A percentile compares a stretch with the other conserved stretches of the same genome.
Evolutionary conservation across 2,329 filamentous ascomycete species (phyloP).

Genomic region (Xylaria sp.): DNA sequence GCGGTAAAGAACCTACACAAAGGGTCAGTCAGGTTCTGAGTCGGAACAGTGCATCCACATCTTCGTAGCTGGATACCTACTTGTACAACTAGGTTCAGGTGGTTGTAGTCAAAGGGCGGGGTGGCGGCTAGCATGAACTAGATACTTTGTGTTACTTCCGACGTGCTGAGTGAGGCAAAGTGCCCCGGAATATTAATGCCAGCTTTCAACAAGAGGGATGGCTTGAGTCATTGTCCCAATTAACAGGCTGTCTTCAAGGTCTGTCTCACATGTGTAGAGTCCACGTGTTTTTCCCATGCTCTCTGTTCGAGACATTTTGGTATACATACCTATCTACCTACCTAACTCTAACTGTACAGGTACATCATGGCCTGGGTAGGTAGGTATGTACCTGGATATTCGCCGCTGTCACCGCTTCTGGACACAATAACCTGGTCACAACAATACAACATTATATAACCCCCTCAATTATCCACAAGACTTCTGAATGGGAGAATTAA

Average conservation of each 20-base stretch:
- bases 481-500: neutral
- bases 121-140: neutral
- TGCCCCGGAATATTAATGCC: neutral
- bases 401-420: neutral
- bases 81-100: neutral
- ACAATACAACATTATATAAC: too few relatives aligned
- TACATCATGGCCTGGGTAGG: too few relatives aligned
- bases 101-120: neutral
- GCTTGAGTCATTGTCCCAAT: neutral
- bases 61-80: too few relatives aligned
- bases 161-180: neutral
- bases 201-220: neutral
- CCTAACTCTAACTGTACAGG: too few relatives aligned
- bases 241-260: neutral
- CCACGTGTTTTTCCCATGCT: conserved; percentile 16
- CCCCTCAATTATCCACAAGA: neutral
- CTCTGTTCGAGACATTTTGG: neutral
- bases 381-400: neutral
- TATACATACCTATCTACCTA: neutral
- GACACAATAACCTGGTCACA: neutral
- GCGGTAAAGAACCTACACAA: conserved; percentile 15
- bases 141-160: neutral
- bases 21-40: neutral
- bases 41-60: too few relatives aligned
- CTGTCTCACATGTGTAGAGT: neutral